phyloP scores from a whole-genome alignment of 1,284 basidiomycete genomes.

The Naganishia sp. region DNA sequence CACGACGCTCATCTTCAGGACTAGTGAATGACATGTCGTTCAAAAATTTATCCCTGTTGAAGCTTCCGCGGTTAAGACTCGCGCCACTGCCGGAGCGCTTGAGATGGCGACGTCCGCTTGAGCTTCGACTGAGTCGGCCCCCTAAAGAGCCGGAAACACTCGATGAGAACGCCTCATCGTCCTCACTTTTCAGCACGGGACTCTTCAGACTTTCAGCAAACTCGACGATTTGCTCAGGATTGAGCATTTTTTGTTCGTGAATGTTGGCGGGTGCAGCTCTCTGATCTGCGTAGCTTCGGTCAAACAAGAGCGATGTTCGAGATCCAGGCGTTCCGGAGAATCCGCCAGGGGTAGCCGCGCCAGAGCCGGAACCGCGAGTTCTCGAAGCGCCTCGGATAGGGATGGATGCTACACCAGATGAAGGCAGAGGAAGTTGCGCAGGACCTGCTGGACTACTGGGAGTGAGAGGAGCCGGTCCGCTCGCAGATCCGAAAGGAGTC shows the following conservation, averaged over 20 bases:
- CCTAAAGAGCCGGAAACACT: neutral
- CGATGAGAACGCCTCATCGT: conserved; percentile 8
- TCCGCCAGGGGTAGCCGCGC: conserved; percentile 30
- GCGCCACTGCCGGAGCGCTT: conserved; percentile 32
- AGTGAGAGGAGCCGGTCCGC: neutral
- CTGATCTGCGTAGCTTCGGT: conserved; percentile 28
- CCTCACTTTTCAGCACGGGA: conserved; percentile 40
- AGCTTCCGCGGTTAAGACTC: conserved; percentile 37
- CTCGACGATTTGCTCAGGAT: conserved; percentile 49
- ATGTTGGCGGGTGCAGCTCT: conserved; percentile 21
- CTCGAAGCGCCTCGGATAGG: conserved; percentile 5
- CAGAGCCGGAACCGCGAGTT: neutral
- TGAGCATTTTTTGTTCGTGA: conserved; percentile 42
- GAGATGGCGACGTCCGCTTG: neutral
- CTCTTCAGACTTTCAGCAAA: conserved; percentile 43
- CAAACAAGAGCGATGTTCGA: conserved; percentile 34
- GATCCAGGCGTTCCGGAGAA: conserved; percentile 28
- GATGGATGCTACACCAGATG: neutral
- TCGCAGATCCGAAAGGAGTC: conserved; percentile 4
- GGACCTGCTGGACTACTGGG: conserved; percentile 11
- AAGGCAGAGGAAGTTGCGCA: conserved; percentile 8
- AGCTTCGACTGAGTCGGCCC: conserved; percentile 20
- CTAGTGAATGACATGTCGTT: conserved; percentile 31
- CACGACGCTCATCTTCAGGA: conserved; percentile 23
- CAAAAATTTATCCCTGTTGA: conserved; percentile 43